Conservation (phyloP, 192 early-diverging fungal genomes). For the Backusella luteola region DNA sequence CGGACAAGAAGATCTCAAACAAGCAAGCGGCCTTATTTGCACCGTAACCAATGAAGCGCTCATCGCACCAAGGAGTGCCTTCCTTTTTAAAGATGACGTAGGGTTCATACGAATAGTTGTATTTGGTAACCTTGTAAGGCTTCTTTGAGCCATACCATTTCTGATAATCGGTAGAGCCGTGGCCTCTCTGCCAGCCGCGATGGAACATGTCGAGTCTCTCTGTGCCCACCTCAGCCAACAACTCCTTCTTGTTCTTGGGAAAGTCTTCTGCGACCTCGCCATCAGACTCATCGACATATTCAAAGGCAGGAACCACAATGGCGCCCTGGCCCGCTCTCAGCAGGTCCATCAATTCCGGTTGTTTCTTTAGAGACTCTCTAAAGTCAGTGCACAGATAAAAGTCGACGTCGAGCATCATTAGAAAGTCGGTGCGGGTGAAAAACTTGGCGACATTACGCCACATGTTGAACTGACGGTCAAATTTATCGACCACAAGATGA, state of each 20-base stretch:
- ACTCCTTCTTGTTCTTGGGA: conserved; percentile 44
- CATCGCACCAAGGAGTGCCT: conserved; percentile 53
- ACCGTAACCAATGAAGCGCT: conserved; percentile 58
- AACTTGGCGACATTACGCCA: conserved; percentile 64
- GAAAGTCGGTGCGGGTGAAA: conserved; percentile 57
- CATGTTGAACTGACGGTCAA: conserved; percentile 65
- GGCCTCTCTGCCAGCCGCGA: conserved; percentile 46
- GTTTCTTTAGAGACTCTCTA: conserved; percentile 33
- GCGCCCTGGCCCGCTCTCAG: conserved; percentile 45
- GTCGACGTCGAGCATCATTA: conserved; percentile 61
- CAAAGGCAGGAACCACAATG: conserved; percentile 59
- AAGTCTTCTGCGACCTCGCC: conserved; percentile 50
- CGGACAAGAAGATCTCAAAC: conserved; percentile 53
- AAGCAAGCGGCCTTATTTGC: conserved; percentile 59
- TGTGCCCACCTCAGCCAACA: conserved; percentile 41
- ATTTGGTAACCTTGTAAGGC: conserved; percentile 50
- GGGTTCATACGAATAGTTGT: conserved; percentile 58
- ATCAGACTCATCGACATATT: conserved; percentile 49
- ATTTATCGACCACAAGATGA: conserved; percentile 59
- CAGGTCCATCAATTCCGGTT: conserved; percentile 39
- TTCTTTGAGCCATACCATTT: conserved; percentile 43
- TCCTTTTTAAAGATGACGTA: conserved; percentile 55
- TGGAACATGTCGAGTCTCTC: conserved; percentile 59
- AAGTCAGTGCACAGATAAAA: conserved; percentile 60
- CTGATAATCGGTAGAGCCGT: conserved; percentile 56